Percentiles rank a stretch among this genome's conserved stretches.
These are phyloP conservation scores for Macadamia integrifolia DNA, from an alignment of 164 flowering plant species.

Conservation along the genomic window DNA sequence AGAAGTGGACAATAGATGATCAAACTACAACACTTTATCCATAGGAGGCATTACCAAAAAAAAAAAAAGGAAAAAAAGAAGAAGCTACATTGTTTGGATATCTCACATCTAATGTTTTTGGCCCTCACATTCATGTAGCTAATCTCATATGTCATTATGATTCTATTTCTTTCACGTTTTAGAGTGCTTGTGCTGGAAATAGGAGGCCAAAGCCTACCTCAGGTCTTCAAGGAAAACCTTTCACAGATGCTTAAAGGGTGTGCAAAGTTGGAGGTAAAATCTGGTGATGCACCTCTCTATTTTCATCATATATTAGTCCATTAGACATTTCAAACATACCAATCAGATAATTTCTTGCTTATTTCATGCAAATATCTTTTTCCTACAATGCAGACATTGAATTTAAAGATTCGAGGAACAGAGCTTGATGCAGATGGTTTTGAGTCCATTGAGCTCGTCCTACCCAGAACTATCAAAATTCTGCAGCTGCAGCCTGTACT, in stretches of 20 bases:
- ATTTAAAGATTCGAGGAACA: conserved; percentile 28
- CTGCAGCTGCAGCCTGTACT: conserved; percentile 35
- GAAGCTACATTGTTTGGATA: neutral
- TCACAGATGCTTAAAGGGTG: conserved; percentile 22
- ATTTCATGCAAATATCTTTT: neutral
- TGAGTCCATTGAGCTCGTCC: conserved; percentile 11
- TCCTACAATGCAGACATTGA: conserved; percentile 24
- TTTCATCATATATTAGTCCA: neutral
- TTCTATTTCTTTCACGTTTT: conserved; percentile 4
- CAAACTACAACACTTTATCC: neutral
- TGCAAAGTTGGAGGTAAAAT: conserved; percentile 31
- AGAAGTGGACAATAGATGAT: neutral
- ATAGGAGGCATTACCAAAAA: neutral
- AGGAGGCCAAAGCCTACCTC: conserved; percentile 11
- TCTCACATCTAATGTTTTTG: neutral
- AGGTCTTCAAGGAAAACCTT: conserved; percentile 17
- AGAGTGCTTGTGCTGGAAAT: conserved; percentile 39
- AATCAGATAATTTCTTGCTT: neutral
- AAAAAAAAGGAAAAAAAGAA: no score
- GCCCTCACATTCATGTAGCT: no score
- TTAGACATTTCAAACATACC: neutral
- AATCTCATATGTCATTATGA: neutral
- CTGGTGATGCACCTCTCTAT: neutral
- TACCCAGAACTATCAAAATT: conserved; percentile 28
- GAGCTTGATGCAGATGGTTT: conserved; percentile 16